Percentiles rank a stretch among this genome's conserved stretches.
These are phyloP conservation scores for Pholiota molesta DNA, from an alignment of 768 basidiomycete species.

Conservation along the genomic window DNA sequence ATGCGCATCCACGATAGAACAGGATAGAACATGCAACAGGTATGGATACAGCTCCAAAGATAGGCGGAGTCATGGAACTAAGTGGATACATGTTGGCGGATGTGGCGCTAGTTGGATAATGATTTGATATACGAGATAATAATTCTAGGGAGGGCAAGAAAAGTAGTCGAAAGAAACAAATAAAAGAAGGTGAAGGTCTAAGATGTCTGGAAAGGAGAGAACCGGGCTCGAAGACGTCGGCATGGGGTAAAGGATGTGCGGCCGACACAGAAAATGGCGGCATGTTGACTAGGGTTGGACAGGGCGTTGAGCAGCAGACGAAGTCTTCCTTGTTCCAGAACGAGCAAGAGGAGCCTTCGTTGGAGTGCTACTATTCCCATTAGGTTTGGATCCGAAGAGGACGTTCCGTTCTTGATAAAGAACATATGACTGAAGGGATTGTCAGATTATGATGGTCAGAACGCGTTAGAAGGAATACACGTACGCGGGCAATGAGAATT, in stretches of 20 bases:
- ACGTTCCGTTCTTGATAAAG: slow-evolving; percentile 80
- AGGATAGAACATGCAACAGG: slow-evolving; percentile 2
- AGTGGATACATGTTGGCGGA: slow-evolving; percentile 4
- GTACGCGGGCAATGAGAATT: slow-evolving; percentile 80
- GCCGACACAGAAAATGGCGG: slow-evolving; percentile 36
- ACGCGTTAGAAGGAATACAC: slow-evolving; percentile 28
- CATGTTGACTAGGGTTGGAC: slow-evolving; percentile 45
- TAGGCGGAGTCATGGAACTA: background rate
- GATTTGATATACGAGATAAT: slow-evolving; percentile 5
- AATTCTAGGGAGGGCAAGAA: slow-evolving; percentile 10
- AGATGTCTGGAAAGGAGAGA: slow-evolving; percentile 64
- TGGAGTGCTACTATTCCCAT: slow-evolving; percentile 12
- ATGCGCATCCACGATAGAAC: background rate
- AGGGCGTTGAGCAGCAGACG: slow-evolving; percentile 20
- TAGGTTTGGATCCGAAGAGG: slow-evolving; percentile 51
- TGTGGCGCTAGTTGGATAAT: slow-evolving; percentile 5
- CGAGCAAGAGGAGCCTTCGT: slow-evolving; percentile 34
- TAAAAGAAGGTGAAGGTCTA: slow-evolving; percentile 22
- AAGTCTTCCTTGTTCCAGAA: slow-evolving; percentile 40
- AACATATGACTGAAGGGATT: slow-evolving; percentile 68
- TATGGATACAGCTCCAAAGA: slow-evolving; percentile 16
- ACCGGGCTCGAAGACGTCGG: slow-evolving; percentile 71
- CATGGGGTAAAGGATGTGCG: slow-evolving; percentile 29
- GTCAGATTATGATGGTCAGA: slow-evolving; percentile 4
- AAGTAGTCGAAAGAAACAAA: slow-evolving; percentile 13